These are phyloP conservation scores for Trichoderma sp. DNA, from an alignment of 2,329 filamentous ascomycete species.

Conservation along the genomic window DNA sequence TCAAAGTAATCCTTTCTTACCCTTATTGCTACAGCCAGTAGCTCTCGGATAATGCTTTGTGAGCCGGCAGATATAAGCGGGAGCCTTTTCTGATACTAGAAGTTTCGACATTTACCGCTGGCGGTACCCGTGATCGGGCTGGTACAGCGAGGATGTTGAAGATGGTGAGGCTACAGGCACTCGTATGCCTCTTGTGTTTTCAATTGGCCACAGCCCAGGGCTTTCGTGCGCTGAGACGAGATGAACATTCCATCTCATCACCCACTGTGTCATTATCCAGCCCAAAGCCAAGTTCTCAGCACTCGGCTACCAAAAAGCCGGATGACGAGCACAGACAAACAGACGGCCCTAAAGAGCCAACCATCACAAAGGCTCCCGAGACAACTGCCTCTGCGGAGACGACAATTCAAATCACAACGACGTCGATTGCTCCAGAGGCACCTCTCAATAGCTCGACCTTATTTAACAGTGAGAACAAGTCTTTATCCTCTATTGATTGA, in stretches of 20 bases:
- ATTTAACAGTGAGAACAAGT: constrained; percentile 34
- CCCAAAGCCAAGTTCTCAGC: background rate
- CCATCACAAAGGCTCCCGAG: background rate
- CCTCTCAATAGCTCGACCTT: constrained; percentile 32
- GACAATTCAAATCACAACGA: constrained; percentile 10
- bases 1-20: background rate
- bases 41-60: constrained; percentile 24
- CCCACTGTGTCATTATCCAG: background rate
- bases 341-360: background rate
- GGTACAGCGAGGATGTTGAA: constrained; percentile 34
- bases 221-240: constrained; percentile 37
- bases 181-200: constrained; percentile 40
- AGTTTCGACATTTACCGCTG: constrained; percentile 9
- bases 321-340: constrained; percentile 17
- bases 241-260: constrained; percentile 23
- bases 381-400: background rate
- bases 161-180: constrained; percentile 35
- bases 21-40: background rate
- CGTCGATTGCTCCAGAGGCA: constrained; percentile 21
- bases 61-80: constrained; percentile 21
- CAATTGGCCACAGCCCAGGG: constrained; percentile 38
- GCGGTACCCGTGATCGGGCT: background rate
- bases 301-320: background rate
- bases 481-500: background rate
- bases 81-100: constrained; percentile 24